Conservation (phyloP, 768 basidiomycete genomes). For the Phanerochaete sordida region DNA sequence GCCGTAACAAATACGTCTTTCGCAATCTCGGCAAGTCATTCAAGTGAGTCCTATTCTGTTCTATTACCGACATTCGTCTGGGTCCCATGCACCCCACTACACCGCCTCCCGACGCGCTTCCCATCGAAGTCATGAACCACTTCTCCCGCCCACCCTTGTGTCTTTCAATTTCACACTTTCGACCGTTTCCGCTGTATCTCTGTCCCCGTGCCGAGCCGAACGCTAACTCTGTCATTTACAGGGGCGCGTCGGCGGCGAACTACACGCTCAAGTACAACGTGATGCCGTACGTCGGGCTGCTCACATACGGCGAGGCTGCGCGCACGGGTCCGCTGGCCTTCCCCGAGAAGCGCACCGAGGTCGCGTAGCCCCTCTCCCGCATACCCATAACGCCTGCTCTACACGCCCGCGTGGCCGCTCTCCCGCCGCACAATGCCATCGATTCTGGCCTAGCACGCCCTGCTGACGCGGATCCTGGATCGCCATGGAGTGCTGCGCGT, state of each 20-base stretch:
- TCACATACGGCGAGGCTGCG: constrained; percentile 74
- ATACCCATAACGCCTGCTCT: no score
- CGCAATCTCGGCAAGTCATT: constrained; percentile 71
- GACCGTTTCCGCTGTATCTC: background rate
- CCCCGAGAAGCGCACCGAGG: constrained; percentile 20
- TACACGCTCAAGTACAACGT: constrained; percentile 84
- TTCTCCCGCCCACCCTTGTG: no score
- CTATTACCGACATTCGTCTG: background rate
- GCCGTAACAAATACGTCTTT: constrained; percentile 83
- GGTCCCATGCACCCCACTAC: background rate
- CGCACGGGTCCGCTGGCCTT: constrained; percentile 33
- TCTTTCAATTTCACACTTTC: background rate
- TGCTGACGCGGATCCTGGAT: background rate
- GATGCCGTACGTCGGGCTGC: constrained; percentile 84
- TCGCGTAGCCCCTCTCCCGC: constrained; percentile 1
- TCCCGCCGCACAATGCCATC: no score
- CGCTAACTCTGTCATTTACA: constrained; percentile 25
- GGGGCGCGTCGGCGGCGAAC: constrained; percentile 59
- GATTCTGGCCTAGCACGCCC: background rate
- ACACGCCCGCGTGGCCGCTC: background rate
- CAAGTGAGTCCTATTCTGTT: constrained; percentile 49
- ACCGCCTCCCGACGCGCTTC: background rate
- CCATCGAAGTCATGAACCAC: no score
- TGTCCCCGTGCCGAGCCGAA: background rate
- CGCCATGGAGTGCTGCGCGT: background rate